Base-by-base conservation (phyloP, 257 asterid genomes). In the Lantana camara region DNA sequence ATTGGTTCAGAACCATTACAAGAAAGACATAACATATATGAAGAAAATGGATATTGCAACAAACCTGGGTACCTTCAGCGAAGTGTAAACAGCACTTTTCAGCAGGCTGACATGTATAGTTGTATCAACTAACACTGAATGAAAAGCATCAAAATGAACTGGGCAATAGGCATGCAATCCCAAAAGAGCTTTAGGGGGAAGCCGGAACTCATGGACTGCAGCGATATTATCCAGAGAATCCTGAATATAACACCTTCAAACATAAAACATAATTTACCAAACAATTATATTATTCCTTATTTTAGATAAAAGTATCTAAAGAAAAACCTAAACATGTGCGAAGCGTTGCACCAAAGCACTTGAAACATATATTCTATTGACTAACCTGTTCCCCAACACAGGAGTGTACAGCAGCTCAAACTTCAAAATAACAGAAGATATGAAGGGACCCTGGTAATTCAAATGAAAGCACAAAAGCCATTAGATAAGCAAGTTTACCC, bases 141-240 rank as follows among this genome's bases (percentile, higher is more conserved):
- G 95, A 68, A 82, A 88, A 73, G 81, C 85, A 69, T 91, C 95
- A 78, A 91, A 88, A 62, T 86, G 90, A 61, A 91, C 95, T 9
- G 95, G 96, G 72, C 96, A 91, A 65, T 88, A 91, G 58, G 95
- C 76, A 69, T 91, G 98, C 71, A 83, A 67, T 44, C 96, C 98
- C 66, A 86, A 52, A 76, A 91, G 98, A 45, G 95, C 88, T 75
- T 75, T 84, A 58, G 96, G 76, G 63, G 95, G 87, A 64, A 91
- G 82, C 55, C 96, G 88, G 67, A 91, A 91, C 76, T 88, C 96
- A 80, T 91, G 98, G 70, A 84, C 79, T 16, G 98, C 92, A 45
- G 87, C 96, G 75, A 82, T 80, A 60, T 75, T 69, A 74, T 78
- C 90, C 80, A 88, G 68, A 49, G 80, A 85, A 66, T 80, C 87